A percentile compares a stretch with the other conserved stretches of the same genome.
phyloP scores from a whole-genome alignment of 2,329 filamentous ascomycete genomes.

The Nigrospora oryzae region DNA sequence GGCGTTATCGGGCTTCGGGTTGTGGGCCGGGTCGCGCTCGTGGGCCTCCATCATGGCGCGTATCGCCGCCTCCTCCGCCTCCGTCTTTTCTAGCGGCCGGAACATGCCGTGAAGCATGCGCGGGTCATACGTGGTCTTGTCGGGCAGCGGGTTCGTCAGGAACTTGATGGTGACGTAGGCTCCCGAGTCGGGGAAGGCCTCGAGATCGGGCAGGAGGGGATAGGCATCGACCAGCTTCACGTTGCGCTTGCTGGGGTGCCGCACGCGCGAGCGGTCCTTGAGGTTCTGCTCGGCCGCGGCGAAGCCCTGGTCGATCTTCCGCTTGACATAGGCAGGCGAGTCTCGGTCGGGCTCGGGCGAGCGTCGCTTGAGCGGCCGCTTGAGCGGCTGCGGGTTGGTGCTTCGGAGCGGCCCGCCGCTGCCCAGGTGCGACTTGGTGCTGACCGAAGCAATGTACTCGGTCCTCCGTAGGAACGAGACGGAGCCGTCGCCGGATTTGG shows the following conservation, averaged over 20 bases:
- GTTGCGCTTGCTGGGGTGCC: constrained; percentile 50
- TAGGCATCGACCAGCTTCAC: constrained; percentile 51
- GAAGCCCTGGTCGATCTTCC: constrained; percentile 57
- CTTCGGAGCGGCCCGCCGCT: constrained; percentile 42
- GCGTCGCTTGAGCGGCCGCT: constrained; percentile 34
- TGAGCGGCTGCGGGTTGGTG: constrained; percentile 30
- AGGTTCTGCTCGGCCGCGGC: constrained; percentile 43
- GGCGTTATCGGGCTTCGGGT: constrained; percentile 46
- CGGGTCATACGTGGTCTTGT: constrained; percentile 42
- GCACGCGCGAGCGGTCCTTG: constrained; percentile 43
- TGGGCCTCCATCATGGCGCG: constrained; percentile 42
- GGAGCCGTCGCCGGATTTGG: constrained; percentile 63
- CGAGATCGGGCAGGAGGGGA: constrained; percentile 56
- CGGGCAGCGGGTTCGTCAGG: constrained; percentile 52
- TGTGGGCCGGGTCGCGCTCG: constrained; percentile 46
- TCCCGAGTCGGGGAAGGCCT: constrained; percentile 61
- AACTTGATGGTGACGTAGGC: constrained; percentile 65
- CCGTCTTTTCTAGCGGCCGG: constrained; percentile 47
- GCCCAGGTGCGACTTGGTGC: constrained; percentile 38
- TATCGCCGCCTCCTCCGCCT: constrained; percentile 44
- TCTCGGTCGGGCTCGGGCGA: constrained; percentile 53
- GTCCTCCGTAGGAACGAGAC: constrained; percentile 94
- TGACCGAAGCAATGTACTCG: constrained; percentile 75
- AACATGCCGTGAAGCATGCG: constrained; percentile 55
- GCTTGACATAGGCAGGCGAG: constrained; percentile 58